Evolutionary conservation across 1,284 basidiomycete genomes (phyloP).

Genomic region (Leccinum fallax): DNA sequence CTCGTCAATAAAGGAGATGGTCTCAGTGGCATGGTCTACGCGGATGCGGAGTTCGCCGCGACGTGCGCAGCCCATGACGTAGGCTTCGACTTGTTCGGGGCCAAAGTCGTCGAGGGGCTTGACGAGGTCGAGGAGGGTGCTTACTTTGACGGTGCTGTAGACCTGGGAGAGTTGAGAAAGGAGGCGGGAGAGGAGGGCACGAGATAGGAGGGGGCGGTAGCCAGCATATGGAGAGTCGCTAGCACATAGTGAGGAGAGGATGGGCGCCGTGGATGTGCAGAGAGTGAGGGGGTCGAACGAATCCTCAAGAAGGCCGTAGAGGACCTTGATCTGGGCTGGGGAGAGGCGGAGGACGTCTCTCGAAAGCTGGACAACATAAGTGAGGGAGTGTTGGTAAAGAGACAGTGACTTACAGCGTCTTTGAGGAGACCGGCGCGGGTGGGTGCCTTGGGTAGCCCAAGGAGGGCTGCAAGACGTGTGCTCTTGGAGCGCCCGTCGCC

Average conservation of each 20-base stretch:
- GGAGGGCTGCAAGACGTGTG: constrained; percentile 81
- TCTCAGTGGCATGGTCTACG: too few relatives aligned
- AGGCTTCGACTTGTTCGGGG: too few relatives aligned
- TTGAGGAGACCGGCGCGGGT: constrained; percentile 84
- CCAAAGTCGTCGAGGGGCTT: too few relatives aligned
- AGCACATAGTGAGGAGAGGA: too few relatives aligned
- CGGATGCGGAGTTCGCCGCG: too few relatives aligned
- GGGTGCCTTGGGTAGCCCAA: constrained; percentile 86
- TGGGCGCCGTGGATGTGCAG: constrained; percentile 55
- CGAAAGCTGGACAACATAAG: constrained; percentile 52
- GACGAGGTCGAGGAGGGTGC: too few relatives aligned
- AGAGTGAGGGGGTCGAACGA: constrained; percentile 74
- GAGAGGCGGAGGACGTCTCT: constrained; percentile 88
- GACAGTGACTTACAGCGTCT: constrained; percentile 68
- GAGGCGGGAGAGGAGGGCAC: too few relatives aligned
- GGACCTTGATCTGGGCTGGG: constrained; percentile 37
- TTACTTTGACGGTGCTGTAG: too few relatives aligned
- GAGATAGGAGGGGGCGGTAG: constrained; percentile 81
- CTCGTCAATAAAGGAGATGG: too few relatives aligned
- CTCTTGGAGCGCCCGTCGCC: constrained; percentile 78
- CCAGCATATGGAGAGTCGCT: constrained; percentile 61
- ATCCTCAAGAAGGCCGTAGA: constrained; percentile 29
- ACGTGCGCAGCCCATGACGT: too few relatives aligned
- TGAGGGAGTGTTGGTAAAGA: background rate
- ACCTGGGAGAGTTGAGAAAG: too few relatives aligned